phyloP scores from a whole-genome alignment of 208 protist species.

The Trypanosomatidae sp. region DNA sequence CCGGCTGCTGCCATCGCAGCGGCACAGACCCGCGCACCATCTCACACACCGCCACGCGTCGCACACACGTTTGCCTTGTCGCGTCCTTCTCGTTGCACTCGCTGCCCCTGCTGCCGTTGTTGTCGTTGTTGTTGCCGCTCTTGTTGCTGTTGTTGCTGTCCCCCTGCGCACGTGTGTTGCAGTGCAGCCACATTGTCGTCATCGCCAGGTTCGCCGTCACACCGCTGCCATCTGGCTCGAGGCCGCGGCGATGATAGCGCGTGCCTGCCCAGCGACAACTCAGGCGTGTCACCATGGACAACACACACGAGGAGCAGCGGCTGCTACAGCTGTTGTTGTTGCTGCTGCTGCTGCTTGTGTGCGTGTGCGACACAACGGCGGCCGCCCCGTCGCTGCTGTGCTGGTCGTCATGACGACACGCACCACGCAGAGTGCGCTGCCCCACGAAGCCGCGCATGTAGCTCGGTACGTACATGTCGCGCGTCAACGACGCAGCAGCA shows the following conservation, averaged over 20 bases:
- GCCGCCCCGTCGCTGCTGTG: neutral
- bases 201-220: constrained; percentile 65
- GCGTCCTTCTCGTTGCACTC: neutral
- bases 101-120: neutral
- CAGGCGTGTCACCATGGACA: constrained; percentile 37
- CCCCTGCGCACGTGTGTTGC: neutral
- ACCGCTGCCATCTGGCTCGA: constrained; percentile 46
- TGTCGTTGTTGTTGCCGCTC: neutral
- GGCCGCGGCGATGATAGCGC: constrained; percentile 73
- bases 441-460: too few relatives aligned
- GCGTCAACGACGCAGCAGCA: too few relatives aligned
- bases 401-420: neutral
- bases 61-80: neutral
- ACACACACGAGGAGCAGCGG: neutral
- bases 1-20: constrained; percentile 60
- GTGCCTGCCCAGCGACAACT: constrained; percentile 68
- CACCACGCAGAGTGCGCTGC: too few relatives aligned
- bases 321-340: neutral
- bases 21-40: constrained; percentile 68
- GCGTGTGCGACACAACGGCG: neutral
- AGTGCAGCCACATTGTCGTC: constrained; percentile 55
- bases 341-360: neutral
- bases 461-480: too few relatives aligned
- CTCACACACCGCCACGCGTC: constrained; percentile 28
- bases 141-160: neutral